Conservation (phyloP, 345 rosid genomes). For the Mallotus nudiflorus region DNA sequence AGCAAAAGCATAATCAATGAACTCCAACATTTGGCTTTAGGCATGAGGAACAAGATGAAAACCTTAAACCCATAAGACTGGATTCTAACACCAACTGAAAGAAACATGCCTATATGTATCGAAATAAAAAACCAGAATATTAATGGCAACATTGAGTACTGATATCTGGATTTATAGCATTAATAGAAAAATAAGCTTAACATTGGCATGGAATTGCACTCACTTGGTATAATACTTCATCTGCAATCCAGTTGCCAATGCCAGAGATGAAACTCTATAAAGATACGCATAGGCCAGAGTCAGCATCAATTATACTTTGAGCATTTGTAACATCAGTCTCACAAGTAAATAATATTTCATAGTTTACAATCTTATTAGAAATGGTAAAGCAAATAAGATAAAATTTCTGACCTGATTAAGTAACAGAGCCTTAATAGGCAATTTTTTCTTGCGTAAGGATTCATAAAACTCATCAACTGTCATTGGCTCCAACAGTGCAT, state of each 20-base stretch:
- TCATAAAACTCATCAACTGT: slow-evolving; percentile 53
- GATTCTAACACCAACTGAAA: neutral
- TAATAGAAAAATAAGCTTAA: neutral
- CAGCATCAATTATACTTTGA: neutral
- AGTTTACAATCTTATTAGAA: neutral
- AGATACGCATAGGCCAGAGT: neutral
- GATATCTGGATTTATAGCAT: neutral
- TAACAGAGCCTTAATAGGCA: slow-evolving; percentile 70
- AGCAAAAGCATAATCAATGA: slow-evolving; percentile 7
- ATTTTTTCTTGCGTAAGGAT: slow-evolving; percentile 70
- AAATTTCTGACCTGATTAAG: slow-evolving; percentile 76
- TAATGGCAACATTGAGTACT: neutral
- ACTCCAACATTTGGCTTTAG: neutral
- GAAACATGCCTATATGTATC: neutral
- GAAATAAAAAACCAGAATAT: neutral
- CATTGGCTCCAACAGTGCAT: slow-evolving; percentile 88
- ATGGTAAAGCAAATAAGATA: neutral
- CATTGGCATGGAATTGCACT: slow-evolving; percentile 16
- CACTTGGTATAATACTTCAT: slow-evolving; percentile 95
- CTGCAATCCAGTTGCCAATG: slow-evolving; percentile 97
- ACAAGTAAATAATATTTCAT: neutral
- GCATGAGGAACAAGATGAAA: neutral
- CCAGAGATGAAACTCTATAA: slow-evolving; percentile 84
- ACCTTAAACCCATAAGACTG: neutral
- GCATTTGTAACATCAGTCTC: neutral